These are phyloP conservation scores for Truncatella angustata DNA, from an alignment of 2,329 filamentous ascomycete genomes.

Conservation along the genomic window DNA sequence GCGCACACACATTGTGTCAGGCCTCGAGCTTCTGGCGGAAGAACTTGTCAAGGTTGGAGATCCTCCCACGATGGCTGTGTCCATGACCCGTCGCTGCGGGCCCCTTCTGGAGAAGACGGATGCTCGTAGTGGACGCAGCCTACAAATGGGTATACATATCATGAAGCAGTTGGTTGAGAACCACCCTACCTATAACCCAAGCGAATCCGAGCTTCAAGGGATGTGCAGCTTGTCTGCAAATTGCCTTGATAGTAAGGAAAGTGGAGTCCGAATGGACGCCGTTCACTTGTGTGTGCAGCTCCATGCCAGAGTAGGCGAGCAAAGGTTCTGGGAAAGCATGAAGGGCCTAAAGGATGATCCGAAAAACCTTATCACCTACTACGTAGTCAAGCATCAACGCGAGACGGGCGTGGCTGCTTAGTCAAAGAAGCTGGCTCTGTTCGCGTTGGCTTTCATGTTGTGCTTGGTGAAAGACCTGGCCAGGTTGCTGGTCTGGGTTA, in stretches of 20 bases:
- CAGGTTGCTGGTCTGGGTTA: not conserved
- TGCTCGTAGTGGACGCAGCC: slow-evolving; percentile 45
- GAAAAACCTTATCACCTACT: slow-evolving; percentile 77
- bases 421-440: slow-evolving; percentile 9
- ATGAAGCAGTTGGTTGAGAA: slow-evolving; percentile 57
- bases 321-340: slow-evolving; percentile 66
- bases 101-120: slow-evolving; percentile 39
- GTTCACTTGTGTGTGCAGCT: slow-evolving; percentile 75
- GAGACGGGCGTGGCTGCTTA: slow-evolving; percentile 33
- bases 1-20: slow-evolving; percentile 69
- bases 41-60: slow-evolving; percentile 69
- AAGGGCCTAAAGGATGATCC: slow-evolving; percentile 66
- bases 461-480: not conserved
- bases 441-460: not conserved
- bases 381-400: slow-evolving; percentile 69
- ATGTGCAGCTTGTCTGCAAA: slow-evolving; percentile 51
- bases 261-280: slow-evolving; percentile 69
- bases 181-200: slow-evolving; percentile 45
- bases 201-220: slow-evolving; percentile 48
- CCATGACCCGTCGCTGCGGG: slow-evolving; percentile 49
- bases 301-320: slow-evolving; percentile 60
- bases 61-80: slow-evolving; percentile 56
- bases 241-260: slow-evolving; percentile 60
- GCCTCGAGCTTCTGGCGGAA: slow-evolving; percentile 70
- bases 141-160: slow-evolving; percentile 64